A percentile compares a stretch with the other conserved stretches of the same genome.
phyloP scores from a whole-genome alignment of 495 filamentous ascomycete species.

The Aspergillus funiculosus region DNA sequence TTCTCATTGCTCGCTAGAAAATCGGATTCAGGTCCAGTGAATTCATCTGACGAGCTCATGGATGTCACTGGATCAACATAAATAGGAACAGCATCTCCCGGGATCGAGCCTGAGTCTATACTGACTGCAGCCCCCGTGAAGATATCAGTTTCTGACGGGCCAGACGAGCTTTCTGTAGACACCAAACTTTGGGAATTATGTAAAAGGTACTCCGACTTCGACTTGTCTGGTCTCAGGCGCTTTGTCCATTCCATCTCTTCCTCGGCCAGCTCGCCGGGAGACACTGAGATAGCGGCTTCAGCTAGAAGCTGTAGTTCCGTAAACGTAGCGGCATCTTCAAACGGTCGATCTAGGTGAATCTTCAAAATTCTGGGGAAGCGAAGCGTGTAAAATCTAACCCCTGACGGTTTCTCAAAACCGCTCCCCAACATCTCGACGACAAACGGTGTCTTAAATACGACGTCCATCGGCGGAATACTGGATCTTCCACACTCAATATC shows the following conservation, averaged over 20 bases:
- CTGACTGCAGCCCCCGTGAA: neutral
- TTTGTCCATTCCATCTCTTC: slow-evolving; percentile 51
- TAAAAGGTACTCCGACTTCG: slow-evolving; percentile 23
- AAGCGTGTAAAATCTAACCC: slow-evolving; percentile 52
- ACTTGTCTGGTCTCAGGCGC: slow-evolving; percentile 46
- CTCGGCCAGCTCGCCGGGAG: slow-evolving; percentile 38
- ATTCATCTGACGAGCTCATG: neutral
- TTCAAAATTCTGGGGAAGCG: slow-evolving; percentile 61
- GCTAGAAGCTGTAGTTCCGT: slow-evolving; percentile 53
- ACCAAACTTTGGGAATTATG: slow-evolving; percentile 24
- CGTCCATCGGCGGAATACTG: slow-evolving; percentile 31
- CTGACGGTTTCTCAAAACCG: slow-evolving; percentile 58
- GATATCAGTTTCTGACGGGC: neutral
- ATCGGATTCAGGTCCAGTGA: neutral
- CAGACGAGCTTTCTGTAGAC: slow-evolving; percentile 17
- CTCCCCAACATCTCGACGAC: slow-evolving; percentile 59
- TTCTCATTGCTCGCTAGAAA: slow-evolving; percentile 26
- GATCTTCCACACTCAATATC: slow-evolving; percentile 28
- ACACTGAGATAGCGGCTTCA: slow-evolving; percentile 37
- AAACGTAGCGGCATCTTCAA: slow-evolving; percentile 51
- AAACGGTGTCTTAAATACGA: slow-evolving; percentile 56
- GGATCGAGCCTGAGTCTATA: neutral
- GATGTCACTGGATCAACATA: slow-evolving; percentile 20
- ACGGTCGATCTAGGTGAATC: slow-evolving; percentile 53
- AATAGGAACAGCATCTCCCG: slow-evolving; percentile 13